phyloP scores from a whole-genome alignment of 2,329 filamentous ascomycete species.

The Bimuria novae-zelandiae region DNA sequence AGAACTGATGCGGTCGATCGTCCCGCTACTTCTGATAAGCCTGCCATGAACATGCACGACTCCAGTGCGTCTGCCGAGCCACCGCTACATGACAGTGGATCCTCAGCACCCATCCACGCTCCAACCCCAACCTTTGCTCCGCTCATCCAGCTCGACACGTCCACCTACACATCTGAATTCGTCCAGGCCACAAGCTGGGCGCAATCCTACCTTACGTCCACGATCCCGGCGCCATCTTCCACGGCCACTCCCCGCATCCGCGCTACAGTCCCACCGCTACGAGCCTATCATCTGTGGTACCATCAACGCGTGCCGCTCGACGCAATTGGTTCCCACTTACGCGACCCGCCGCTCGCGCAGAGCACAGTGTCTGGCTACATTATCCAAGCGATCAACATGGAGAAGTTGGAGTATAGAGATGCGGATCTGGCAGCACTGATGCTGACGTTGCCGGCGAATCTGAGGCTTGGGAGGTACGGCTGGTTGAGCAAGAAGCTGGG shows the following conservation, averaged over 20 bases:
- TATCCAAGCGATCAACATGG: constrained; percentile 34
- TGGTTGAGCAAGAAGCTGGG: constrained; percentile 29
- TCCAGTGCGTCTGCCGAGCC: not conserved
- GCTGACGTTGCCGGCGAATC: constrained; percentile 22
- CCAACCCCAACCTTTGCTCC: not conserved
- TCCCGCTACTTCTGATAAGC: not conserved
- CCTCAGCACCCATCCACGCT: not conserved
- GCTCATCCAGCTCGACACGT: constrained; percentile 5
- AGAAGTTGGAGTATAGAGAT: constrained; percentile 32
- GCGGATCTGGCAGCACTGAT: constrained; percentile 28
- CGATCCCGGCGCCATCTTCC: constrained; percentile 28
- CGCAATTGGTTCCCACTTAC: constrained; percentile 27
- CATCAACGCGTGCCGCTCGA: constrained; percentile 30
- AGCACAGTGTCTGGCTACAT: constrained; percentile 38
- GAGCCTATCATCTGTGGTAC: constrained; percentile 43
- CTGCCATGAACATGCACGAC: not conserved
- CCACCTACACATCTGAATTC: constrained; percentile 24
- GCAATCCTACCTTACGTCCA: constrained; percentile 29
- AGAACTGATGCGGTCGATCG: not conserved
- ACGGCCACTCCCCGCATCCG: constrained; percentile 30
- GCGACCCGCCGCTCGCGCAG: constrained; percentile 35
- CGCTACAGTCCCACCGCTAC: constrained; percentile 37
- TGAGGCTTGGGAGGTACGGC: constrained; percentile 33
- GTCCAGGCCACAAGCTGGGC: constrained; percentile 36
- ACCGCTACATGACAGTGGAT: not conserved